A percentile compares a stretch with the other conserved stretches of the same genome.
Evolutionary conservation across 2,329 filamentous ascomycete species (phyloP).

Genomic region (Phaeosphaeria sp.): DNA sequence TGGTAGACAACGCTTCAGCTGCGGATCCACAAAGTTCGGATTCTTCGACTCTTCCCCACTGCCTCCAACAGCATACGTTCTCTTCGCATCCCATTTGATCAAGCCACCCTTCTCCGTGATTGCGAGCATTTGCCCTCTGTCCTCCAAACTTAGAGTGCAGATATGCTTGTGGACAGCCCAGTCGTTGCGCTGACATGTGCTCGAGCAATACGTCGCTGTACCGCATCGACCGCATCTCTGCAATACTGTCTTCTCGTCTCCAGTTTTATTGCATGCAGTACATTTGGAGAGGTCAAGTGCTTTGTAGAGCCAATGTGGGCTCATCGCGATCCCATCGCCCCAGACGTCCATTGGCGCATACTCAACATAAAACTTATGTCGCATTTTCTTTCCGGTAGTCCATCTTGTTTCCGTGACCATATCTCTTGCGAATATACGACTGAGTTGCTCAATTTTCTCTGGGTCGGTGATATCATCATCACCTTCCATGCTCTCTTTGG

Average conservation of each 20-base stretch:
- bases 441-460: slow-evolving; percentile 15
- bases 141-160: slow-evolving; percentile 28
- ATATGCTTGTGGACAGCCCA: slow-evolving; percentile 32
- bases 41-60: slow-evolving; percentile 22
- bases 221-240: slow-evolving; percentile 31
- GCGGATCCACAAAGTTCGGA: slow-evolving; percentile 20
- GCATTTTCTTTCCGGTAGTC: slow-evolving; percentile 23
- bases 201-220: slow-evolving; percentile 29
- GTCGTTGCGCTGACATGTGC: slow-evolving; percentile 23
- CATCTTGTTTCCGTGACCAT: slow-evolving; percentile 14
- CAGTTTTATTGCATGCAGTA: slow-evolving; percentile 14
- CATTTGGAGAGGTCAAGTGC: slow-evolving; percentile 16
- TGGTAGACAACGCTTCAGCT: slow-evolving; percentile 6
- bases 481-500: slow-evolving; percentile 28
- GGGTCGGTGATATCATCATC: slow-evolving; percentile 18
- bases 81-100: slow-evolving; percentile 26
- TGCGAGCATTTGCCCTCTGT: slow-evolving; percentile 27
- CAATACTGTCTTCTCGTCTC: neutral
- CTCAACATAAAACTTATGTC: slow-evolving; percentile 27
- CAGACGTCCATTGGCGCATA: slow-evolving; percentile 36
- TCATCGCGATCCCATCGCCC: slow-evolving; percentile 32
- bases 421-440: slow-evolving; percentile 1
- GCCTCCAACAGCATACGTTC: slow-evolving; percentile 16
- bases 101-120: slow-evolving; percentile 27
- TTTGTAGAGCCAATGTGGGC: slow-evolving; percentile 28